Conservation (phyloP, 345 rosid species). For the Eutrema heterophyllum region DNA sequence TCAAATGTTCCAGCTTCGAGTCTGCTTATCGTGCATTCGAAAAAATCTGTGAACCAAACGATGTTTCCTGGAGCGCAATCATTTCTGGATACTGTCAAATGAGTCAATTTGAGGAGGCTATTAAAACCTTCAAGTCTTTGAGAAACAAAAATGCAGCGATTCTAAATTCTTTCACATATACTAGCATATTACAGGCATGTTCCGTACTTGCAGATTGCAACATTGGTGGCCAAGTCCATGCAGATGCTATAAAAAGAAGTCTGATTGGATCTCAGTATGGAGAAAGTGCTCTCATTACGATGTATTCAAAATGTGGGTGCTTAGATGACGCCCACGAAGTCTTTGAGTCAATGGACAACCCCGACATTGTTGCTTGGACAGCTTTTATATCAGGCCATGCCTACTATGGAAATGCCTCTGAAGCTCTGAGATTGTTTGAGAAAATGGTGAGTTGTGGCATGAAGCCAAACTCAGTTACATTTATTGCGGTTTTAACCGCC, state of each 20-base stretch:
- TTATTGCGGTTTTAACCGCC: conserved; percentile 63
- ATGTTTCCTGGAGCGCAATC: conserved; percentile 67
- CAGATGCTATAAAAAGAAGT: conserved; percentile 65
- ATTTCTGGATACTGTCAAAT: conserved; percentile 59
- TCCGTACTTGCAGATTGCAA: conserved; percentile 55
- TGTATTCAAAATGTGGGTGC: conserved; percentile 71
- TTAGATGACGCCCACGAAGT: conserved; percentile 51
- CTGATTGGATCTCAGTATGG: conserved; percentile 51
- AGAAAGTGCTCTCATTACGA: conserved; percentile 59
- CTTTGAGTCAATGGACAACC: conserved; percentile 48
- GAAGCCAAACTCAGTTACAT: conserved; percentile 64
- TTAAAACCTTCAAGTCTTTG: conserved; percentile 46
- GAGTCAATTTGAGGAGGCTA: conserved; percentile 49
- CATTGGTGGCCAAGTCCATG: conserved; percentile 68
- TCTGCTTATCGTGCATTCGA: conserved; percentile 52
- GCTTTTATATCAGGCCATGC: conserved; percentile 67
- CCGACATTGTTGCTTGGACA: conserved; percentile 78
- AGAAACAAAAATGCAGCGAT: conserved; percentile 33
- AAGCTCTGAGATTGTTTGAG: conserved; percentile 55
- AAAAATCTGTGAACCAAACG: conserved; percentile 58
- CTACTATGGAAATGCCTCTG: conserved; percentile 60
- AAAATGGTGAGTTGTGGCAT: conserved; percentile 43
- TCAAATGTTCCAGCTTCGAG: conserved; percentile 49
- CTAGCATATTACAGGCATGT: conserved; percentile 72
- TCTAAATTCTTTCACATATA: conserved; percentile 56